phyloP scores from a whole-genome alignment of 2,329 filamentous ascomycete species.

The Aspergillus ochraceus region DNA sequence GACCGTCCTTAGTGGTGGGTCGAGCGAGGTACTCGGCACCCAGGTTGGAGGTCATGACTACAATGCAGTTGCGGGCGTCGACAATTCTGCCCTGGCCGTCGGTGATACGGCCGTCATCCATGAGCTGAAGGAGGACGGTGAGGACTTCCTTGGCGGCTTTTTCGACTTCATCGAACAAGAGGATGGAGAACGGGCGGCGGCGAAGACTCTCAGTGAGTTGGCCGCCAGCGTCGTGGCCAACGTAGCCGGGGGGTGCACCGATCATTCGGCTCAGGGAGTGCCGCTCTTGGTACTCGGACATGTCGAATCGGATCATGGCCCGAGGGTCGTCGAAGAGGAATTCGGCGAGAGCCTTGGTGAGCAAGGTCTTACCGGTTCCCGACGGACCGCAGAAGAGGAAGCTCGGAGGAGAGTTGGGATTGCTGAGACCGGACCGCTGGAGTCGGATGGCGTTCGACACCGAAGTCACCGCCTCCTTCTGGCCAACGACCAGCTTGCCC shows the following conservation, averaged over 20 bases:
- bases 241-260: constrained; percentile 92
- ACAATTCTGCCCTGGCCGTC: constrained; percentile 94
- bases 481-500: constrained; percentile 81
- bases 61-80: constrained; percentile 96
- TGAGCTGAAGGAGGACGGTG: constrained; percentile 96
- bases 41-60: constrained; percentile 98
- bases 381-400: constrained; percentile 99
- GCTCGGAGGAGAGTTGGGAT: constrained; percentile 94
- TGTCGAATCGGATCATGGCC: constrained; percentile 98
- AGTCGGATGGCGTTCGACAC: constrained; percentile 96
- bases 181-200: constrained; percentile 93
- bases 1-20: constrained; percentile 73
- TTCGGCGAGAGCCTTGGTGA: constrained; percentile 95
- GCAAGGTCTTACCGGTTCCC: constrained; percentile 94
- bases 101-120: constrained; percentile 98
- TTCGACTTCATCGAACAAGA: constrained; percentile 97
- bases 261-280: constrained; percentile 97
- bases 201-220: constrained; percentile 94
- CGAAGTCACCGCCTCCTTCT: constrained; percentile 87
- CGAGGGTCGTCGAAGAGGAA: constrained; percentile 98
- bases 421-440: constrained; percentile 88
- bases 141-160: constrained; percentile 98
- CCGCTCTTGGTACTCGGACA: constrained; percentile 99
- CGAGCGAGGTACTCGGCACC: constrained; percentile 91
- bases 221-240: constrained; percentile 92